These are phyloP conservation scores for Lepraria neglecta DNA, from an alignment of 495 filamentous ascomycete species.

Conservation along the genomic window DNA sequence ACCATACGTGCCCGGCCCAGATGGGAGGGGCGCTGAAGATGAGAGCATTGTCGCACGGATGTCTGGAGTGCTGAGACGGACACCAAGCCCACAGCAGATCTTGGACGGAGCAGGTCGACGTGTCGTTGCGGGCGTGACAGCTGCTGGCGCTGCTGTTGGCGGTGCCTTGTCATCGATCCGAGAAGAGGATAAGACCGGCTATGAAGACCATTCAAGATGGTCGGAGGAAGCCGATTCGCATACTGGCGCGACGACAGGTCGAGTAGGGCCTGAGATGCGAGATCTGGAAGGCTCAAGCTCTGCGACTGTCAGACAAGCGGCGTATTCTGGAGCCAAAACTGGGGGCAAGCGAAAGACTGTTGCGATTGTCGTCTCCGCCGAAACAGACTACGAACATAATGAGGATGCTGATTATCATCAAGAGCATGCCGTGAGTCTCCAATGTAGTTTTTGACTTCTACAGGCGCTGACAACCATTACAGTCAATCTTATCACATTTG, in stretches of 20 bases:
- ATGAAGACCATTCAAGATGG: constrained; percentile 78
- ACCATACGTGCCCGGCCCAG: constrained; percentile 25
- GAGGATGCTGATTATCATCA: constrained; percentile 50
- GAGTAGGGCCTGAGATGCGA: constrained; percentile 24
- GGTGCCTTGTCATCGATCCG: constrained; percentile 75
- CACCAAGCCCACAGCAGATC: constrained; percentile 83
- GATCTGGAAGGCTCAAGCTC: constrained; percentile 19
- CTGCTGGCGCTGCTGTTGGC: constrained; percentile 73
- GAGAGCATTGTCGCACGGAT: constrained; percentile 68
- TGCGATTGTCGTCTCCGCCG: constrained; percentile 77
- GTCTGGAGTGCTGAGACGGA: constrained; percentile 75
- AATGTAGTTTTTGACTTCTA: not conserved
- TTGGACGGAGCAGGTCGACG: constrained; percentile 70
- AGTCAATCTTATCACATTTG: constrained; percentile 89
- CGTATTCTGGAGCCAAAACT: constrained; percentile 17
- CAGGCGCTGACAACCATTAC: constrained; percentile 16
- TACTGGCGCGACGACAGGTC: constrained; percentile 34
- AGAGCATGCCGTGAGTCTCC: constrained; percentile 70
- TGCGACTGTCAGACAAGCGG: constrained; percentile 6
- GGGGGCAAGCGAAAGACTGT: constrained; percentile 62
- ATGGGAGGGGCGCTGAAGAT: constrained; percentile 37
- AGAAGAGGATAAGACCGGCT: constrained; percentile 74
- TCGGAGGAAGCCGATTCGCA: constrained; percentile 65
- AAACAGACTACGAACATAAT: constrained; percentile 53
- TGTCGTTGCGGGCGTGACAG: constrained; percentile 71